These are phyloP conservation scores for Penicillium nucicola DNA, from an alignment of 495 filamentous ascomycete genomes.

Conservation along the genomic window DNA sequence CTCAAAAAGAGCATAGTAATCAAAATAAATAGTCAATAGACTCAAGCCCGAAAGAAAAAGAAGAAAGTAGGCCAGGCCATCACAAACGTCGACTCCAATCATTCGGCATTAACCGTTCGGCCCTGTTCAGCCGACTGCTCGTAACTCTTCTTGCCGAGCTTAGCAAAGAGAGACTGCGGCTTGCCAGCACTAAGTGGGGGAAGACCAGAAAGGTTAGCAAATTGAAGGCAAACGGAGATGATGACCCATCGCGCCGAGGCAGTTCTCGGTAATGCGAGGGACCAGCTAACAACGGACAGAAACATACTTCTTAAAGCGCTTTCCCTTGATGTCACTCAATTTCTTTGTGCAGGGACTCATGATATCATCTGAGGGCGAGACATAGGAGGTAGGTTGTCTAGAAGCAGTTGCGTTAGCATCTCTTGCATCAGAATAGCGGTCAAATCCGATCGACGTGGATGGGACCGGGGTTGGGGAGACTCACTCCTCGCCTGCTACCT, in stretches of 20 bases:
- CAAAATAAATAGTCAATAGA: background rate
- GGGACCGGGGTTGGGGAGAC: slow-evolving; percentile 10
- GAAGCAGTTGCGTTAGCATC: background rate
- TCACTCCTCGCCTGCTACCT: slow-evolving; percentile 68
- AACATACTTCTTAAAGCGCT: slow-evolving; percentile 62
- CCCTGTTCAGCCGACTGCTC: slow-evolving; percentile 35
- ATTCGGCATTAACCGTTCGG: slow-evolving; percentile 16
- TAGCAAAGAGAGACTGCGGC: slow-evolving; percentile 47
- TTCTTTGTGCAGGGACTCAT: slow-evolving; percentile 94
- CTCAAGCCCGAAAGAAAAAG: background rate
- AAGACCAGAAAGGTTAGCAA: slow-evolving; percentile 1
- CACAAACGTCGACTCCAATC: background rate
- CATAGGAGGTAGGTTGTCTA: slow-evolving; percentile 60
- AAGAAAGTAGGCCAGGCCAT: background rate
- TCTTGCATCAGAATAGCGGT: background rate
- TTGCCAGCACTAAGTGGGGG: slow-evolving; percentile 38
- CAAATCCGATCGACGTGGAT: background rate
- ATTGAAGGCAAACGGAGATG: background rate
- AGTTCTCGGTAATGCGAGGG: background rate
- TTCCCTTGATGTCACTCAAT: slow-evolving; percentile 76
- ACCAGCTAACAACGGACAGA: background rate
- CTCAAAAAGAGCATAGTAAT: background rate
- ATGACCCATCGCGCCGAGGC: background rate
- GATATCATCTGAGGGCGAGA: slow-evolving; percentile 90
- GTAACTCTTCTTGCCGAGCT: slow-evolving; percentile 50